Conservation (phyloP, 257 asterid species). For the Osmanthus fragrans region DNA sequence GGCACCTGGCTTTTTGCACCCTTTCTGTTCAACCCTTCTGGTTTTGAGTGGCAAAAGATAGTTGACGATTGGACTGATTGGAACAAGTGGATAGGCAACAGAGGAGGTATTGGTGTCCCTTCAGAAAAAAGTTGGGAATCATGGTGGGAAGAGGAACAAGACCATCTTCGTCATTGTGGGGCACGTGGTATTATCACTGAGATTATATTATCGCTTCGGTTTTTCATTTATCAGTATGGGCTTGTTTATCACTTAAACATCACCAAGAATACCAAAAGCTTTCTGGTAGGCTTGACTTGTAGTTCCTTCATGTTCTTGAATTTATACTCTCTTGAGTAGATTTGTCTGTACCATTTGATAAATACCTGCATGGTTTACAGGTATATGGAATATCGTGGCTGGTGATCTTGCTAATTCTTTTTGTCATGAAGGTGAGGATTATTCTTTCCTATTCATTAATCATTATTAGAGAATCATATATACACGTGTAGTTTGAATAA, state of each 20-base stretch:
- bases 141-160: conserved; percentile 99
- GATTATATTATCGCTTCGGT: conserved; percentile 70
- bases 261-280: conserved; percentile 50
- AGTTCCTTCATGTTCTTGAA: conserved; percentile 11
- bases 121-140: conserved; percentile 99
- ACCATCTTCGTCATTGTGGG: conserved; percentile 92
- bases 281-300: conserved; percentile 59
- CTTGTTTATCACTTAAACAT: conserved; percentile 87
- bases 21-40: conserved; percentile 96
- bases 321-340: background rate
- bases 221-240: conserved; percentile 93
- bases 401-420: conserved; percentile 75
- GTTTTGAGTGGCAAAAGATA: conserved; percentile 99
- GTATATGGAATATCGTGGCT: conserved; percentile 95
- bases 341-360: conserved; percentile 17
- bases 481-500: background rate
- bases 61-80: conserved; percentile 99
- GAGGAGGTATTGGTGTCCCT: conserved; percentile 98
- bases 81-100: conserved; percentile 95
- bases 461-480: background rate
- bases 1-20: conserved; percentile 99
- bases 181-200: conserved; percentile 80
- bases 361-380: conserved; percentile 39
- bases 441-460: background rate
- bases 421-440: conserved; percentile 88